Evolutionary conservation across 306 rosid genomes (phyloP).

Genomic region (Prunus dulcis): DNA sequence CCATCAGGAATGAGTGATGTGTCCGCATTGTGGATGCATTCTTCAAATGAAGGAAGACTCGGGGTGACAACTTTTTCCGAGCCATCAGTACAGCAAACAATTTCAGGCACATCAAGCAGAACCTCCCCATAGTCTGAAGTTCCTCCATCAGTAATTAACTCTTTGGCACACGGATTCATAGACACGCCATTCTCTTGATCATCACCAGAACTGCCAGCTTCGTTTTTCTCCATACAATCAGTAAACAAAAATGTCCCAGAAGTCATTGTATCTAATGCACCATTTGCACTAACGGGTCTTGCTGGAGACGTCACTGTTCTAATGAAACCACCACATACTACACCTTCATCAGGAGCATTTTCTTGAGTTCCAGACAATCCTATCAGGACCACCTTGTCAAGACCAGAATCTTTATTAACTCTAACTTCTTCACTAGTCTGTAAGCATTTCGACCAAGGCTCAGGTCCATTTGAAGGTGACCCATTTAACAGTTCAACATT

Average conservation of each 20-base stretch:
- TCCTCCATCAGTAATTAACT: conserved; percentile 25
- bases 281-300: conserved; percentile 15
- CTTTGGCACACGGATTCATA: conserved; percentile 24
- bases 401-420: conserved; percentile 17
- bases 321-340: conserved; percentile 18
- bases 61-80: not conserved
- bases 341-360: conserved; percentile 20
- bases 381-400: conserved; percentile 20
- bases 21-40: conserved; percentile 19
- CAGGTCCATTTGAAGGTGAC: conserved; percentile 19
- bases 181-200: conserved; percentile 29
- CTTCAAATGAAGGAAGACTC: conserved; percentile 17
- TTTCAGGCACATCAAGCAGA: conserved; percentile 18
- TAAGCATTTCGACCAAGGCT: conserved; percentile 26
- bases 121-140: conserved; percentile 15
- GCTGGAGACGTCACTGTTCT: conserved; percentile 19
- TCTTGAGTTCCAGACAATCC: conserved; percentile 26
- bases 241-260: conserved; percentile 20
- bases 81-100: conserved; percentile 15
- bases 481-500: conserved; percentile 38
- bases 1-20: conserved; percentile 21
- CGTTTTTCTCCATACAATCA: not conserved
- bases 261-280: conserved; percentile 17
- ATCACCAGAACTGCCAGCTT: conserved; percentile 30
- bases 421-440: conserved; percentile 24